Base-by-base conservation (phyloP, 1,284 basidiomycete species). In the Takashimella koratensis region DNA sequence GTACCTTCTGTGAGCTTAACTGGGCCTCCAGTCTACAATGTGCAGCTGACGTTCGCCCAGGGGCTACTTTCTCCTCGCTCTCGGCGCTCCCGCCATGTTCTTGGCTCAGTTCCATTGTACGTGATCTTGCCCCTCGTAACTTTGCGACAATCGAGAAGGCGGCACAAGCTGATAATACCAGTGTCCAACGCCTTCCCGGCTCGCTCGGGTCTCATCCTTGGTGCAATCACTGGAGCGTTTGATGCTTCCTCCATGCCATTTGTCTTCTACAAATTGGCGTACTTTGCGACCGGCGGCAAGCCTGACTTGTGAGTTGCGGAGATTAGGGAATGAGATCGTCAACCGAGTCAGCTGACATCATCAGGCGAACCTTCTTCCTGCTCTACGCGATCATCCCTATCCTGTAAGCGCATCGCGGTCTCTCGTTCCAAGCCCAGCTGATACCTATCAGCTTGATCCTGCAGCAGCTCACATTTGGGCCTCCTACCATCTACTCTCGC, bases 151-250 rank as follows among this genome's bases (percentile, higher is more conserved):
- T 16, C 19, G 30, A 36, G 30, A 36, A 36, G 30, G 30, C 8
- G 8, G 30, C 16, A 36, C 16, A n/a, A 24, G 4, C 49, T 52
- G 45, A 48, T 23, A 13, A 3, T 16, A 21, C 13, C 58, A 67
- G 65, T 78, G 16, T 72, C 72, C 46, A 78, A 77, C 53, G 69
- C 76, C 5, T 78, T 78, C 57, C 76, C 76, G 3, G 47, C 58
- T n/a, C 62, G 67, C 39, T 73, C 75, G 1, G 76, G 77, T 0
- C 63, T 78, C 23, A 68, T 77, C 42, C 66, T 78, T 36, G 71
- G 70, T 24, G 67, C 72, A 22, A 62, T 78, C 26, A 77, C 74
- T 1, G 77, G 76, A 20, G 73, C 75, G 1, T 78, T 78, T 52
- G 76, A 77, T 51, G 73, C 74, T 5, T 73, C 68, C 11, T 72